Evolutionary conservation across 2,329 filamentous ascomycete genomes (phyloP).

Genomic region (Cercospora sp.): DNA sequence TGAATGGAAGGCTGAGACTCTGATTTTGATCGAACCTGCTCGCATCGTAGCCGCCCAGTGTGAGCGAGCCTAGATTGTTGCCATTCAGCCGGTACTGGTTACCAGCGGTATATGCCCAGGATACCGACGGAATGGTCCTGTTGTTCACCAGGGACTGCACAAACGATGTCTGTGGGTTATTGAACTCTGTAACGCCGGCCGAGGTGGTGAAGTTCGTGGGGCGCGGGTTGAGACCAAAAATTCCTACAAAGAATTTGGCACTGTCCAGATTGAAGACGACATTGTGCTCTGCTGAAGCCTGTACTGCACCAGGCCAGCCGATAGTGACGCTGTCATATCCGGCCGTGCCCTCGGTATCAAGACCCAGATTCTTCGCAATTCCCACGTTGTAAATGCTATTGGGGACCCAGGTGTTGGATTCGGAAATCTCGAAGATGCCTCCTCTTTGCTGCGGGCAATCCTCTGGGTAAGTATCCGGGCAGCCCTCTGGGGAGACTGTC

Average conservation of each 20-base stretch:
- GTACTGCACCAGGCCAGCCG: constrained; percentile 39
- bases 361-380: constrained; percentile 56
- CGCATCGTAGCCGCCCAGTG: constrained; percentile 43
- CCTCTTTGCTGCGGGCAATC: constrained; percentile 37
- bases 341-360: constrained; percentile 33
- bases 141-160: constrained; percentile 36
- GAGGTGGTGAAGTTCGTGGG: constrained; percentile 40
- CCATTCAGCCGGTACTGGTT: constrained; percentile 39
- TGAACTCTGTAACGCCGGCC: constrained; percentile 19
- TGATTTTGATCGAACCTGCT: constrained; percentile 40
- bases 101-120: constrained; percentile 43
- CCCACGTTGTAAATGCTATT: constrained; percentile 64
- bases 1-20: constrained; percentile 37
- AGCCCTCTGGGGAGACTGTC: constrained; percentile 35
- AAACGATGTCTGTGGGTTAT: constrained; percentile 39
- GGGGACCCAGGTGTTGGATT: constrained; percentile 60
- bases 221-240: constrained; percentile 39
- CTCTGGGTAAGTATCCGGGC: constrained; percentile 31
- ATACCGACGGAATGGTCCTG: constrained; percentile 39
- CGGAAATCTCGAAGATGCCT: constrained; percentile 50
- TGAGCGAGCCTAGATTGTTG: constrained; percentile 41
- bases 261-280: constrained; percentile 34
- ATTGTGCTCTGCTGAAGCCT: constrained; percentile 34
- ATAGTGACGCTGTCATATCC: constrained; percentile 40
- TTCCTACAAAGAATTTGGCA: constrained; percentile 37